Evolutionary conservation across 495 filamentous ascomycete species (phyloP), one percentile per base, ranked within the genome.

Genomic region (Tuber calosporum): DNA sequence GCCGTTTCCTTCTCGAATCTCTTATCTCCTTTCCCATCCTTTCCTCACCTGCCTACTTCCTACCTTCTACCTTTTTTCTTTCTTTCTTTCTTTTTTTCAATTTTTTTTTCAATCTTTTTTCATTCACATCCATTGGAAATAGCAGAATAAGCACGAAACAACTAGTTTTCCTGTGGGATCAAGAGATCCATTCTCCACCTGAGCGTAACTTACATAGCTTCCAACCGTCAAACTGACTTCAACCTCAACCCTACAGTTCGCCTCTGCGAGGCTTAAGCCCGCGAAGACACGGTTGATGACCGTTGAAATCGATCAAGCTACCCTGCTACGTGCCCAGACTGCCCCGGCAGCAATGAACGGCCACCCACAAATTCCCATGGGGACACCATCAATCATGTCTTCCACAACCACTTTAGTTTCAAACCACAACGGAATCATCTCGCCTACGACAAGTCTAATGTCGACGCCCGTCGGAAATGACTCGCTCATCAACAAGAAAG

Each of bases 401-500:
- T 75, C 78, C 40, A 77, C 70, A 68, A 77, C 76, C 70, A 62
- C 53, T 62, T 62, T 62, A 34, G 53, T 34, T 34, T 62, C 26
- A 34, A 62, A 34, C 11, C 26, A 62, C 13, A 34, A 13, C 26
- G 76, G 76, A 69, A 71, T 77, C 71, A 74, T 72, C n/a, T 80
- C 79, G 62, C 78, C 79, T 62, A 80, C 71, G 20, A 70, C 72
- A 40, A 80, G 72, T 42, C 71, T 80, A 45, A 74, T 77, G 67
- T 81, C 80, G 19, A 75, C 75, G 42, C 80, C 80, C 20, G 73
- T 76, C 69, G 77, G 69, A 30, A 82, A 81, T 69, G 77, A 81
- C 75, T 77, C 72, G 82, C 96, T 99, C 83, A 96, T 98, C 85
- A 99, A 98, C 83, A 90, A 91, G 81, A 89, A 88, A 74, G 96